Evolutionary conservation across 371 early-diverging fungal species (phyloP).

Genomic region (Mortierella sp.): DNA sequence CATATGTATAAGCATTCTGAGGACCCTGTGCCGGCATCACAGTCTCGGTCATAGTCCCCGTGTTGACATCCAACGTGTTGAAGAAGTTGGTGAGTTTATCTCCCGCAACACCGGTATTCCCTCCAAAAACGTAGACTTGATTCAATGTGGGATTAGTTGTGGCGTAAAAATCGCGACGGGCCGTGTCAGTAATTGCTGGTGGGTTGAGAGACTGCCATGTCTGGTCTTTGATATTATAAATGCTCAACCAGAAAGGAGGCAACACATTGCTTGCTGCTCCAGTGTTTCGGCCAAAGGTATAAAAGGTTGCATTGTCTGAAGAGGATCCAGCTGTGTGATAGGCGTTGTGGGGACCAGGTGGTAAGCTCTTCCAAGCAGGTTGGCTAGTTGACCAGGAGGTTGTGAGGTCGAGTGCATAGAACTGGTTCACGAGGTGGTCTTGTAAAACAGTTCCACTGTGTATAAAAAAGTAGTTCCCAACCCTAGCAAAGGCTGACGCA

Average conservation of each 20-base stretch:
- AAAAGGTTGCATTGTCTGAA: conserved; percentile 23
- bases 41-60: conserved; percentile 12
- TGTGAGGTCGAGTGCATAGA: conserved; percentile 38
- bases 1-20: conserved; percentile 27
- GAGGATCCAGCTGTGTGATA: conserved; percentile 34
- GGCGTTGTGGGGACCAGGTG: conserved; percentile 31
- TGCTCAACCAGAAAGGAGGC: conserved; percentile 18
- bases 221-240: conserved; percentile 18
- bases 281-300: conserved; percentile 43
- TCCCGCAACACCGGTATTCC: conserved; percentile 19
- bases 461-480: conserved; percentile 34
- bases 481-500: conserved; percentile 30
- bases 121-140: conserved; percentile 39
- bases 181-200: conserved; percentile 5
- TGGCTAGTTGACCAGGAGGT: conserved; percentile 16
- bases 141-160: conserved; percentile 21
- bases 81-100: conserved; percentile 13
- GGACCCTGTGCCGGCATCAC: conserved; percentile 18
- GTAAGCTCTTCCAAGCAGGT: conserved; percentile 27
- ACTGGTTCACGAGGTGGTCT: conserved; percentile 24
- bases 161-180: conserved; percentile 42
- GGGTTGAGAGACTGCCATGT: conserved; percentile 26
- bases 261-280: conserved; percentile 14
- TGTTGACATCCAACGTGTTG: conserved; percentile 17
- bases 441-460: conserved; percentile 31